These are phyloP conservation scores for Priceomyces haplophilus DNA, from an alignment of 805 yeast genomes.

Conservation along the genomic window DNA sequence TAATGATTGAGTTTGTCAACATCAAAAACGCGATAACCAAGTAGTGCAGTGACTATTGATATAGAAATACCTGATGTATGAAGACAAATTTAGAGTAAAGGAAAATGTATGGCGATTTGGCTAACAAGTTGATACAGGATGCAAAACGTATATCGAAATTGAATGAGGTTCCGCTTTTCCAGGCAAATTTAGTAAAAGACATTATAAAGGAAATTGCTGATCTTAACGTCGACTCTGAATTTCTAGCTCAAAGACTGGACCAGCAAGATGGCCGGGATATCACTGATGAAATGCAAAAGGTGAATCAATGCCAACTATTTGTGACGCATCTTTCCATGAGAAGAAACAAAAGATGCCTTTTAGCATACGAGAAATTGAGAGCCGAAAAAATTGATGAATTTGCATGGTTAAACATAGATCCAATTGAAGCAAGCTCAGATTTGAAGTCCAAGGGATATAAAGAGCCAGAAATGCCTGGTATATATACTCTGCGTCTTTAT, in stretches of 20 bases:
- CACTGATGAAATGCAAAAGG: constrained; percentile 38
- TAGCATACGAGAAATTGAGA: constrained; percentile 78
- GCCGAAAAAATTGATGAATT: constrained; percentile 63
- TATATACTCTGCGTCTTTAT: constrained; percentile 26
- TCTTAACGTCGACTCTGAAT: constrained; percentile 55
- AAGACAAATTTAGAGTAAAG: no score
- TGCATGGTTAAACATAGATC: constrained; percentile 69
- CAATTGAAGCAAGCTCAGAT: constrained; percentile 21
- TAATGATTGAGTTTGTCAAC: no score
- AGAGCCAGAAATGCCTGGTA: constrained; percentile 7
- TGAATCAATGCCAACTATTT: constrained; percentile 61
- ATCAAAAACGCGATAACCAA: no score
- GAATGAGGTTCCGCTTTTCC: constrained; percentile 65
- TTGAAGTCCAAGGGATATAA: background rate
- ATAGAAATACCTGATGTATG: no score
- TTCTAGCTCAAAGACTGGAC: constrained; percentile 34
- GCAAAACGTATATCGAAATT: constrained; percentile 75
- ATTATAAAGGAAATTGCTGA: constrained; percentile 71
- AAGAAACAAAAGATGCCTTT: constrained; percentile 82
- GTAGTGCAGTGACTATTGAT: no score
- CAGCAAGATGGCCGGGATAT: constrained; percentile 17
- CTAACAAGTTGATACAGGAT: constrained; percentile 77
- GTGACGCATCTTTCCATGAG: constrained; percentile 75
- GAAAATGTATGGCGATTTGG: constrained; percentile 95
- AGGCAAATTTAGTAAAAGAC: constrained; percentile 65